Evolutionary conservation across 2,329 filamentous ascomycete genomes (phyloP).

Genomic region (Xylaria sp.): DNA sequence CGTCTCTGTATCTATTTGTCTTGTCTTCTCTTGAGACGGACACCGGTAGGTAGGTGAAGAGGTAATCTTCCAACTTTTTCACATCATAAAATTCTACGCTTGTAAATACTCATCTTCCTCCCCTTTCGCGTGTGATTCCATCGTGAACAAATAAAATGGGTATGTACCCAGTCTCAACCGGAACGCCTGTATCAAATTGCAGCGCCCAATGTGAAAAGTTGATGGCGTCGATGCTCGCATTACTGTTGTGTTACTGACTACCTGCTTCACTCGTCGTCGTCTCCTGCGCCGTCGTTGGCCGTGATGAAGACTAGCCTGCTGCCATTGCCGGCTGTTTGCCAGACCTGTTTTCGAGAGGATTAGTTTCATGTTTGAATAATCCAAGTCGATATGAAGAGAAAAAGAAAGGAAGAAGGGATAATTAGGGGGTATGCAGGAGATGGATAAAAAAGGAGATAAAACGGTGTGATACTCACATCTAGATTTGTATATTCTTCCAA

Average conservation of each 20-base stretch:
- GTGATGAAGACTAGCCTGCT: constrained; percentile 77
- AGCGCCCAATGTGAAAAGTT: background rate
- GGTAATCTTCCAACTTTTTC: background rate
- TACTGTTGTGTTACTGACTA: background rate
- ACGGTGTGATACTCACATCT: constrained; percentile 75
- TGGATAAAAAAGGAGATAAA: background rate
- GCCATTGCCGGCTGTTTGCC: constrained; percentile 79
- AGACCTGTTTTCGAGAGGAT: constrained; percentile 63
- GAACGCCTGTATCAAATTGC: constrained; percentile 12
- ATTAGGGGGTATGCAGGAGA: background rate
- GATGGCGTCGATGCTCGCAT: background rate
- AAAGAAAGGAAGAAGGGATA: too few relatives aligned
- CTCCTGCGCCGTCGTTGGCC: constrained; percentile 43
- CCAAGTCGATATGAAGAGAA: constrained; percentile 34
- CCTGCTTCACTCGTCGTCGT: constrained; percentile 41
- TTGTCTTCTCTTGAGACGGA: background rate
- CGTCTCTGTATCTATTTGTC: background rate
- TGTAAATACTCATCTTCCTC: background rate
- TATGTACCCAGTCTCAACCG: background rate
- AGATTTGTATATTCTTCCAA: constrained; percentile 89
- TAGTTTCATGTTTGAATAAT: constrained; percentile 43
- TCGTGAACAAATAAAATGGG: constrained; percentile 2
- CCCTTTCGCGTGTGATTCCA: background rate
- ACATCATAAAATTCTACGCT: background rate
- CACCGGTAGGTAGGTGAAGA: background rate